A percentile compares a stretch with the other conserved stretches of the same genome.
These are phyloP conservation scores for Naganishia randhawae DNA, from an alignment of 768 basidiomycete genomes.

Conservation along the genomic window DNA sequence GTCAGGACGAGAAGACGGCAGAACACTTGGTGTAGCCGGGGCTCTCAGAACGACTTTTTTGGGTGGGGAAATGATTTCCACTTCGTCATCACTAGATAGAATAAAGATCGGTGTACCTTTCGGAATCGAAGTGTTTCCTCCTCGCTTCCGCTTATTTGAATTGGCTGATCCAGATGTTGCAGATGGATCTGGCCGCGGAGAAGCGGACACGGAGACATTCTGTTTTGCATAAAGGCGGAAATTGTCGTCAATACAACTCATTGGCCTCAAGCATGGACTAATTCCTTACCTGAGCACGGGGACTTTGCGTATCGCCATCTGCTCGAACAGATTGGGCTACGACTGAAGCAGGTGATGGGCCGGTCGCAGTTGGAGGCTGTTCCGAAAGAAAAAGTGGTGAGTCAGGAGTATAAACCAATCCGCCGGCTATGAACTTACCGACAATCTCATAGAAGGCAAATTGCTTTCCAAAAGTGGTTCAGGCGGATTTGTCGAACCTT, in stretches of 20 bases:
- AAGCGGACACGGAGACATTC: neutral
- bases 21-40: neutral
- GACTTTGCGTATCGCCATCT: neutral
- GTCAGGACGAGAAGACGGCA: neutral
- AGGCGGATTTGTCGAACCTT: neutral
- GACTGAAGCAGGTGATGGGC: neutral
- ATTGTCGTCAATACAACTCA: neutral
- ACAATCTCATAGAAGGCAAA: neutral
- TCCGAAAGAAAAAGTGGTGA: neutral
- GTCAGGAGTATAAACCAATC: neutral
- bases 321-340: neutral
- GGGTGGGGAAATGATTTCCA: conserved; percentile 6
- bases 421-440: neutral
- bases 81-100: conserved; percentile 3
- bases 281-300: neutral
- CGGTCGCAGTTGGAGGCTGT: neutral
- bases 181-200: neutral
- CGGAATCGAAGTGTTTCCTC: conserved; percentile 1
- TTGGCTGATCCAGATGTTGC: neutral
- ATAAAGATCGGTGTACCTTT: neutral
- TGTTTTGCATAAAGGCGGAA: neutral
- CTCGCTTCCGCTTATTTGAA: neutral
- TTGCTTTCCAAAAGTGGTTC: neutral
- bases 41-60: neutral
- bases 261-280: neutral